Evolutionary conservation across 495 filamentous ascomycete species (phyloP).

Genomic region (Hamigera avellanea): DNA sequence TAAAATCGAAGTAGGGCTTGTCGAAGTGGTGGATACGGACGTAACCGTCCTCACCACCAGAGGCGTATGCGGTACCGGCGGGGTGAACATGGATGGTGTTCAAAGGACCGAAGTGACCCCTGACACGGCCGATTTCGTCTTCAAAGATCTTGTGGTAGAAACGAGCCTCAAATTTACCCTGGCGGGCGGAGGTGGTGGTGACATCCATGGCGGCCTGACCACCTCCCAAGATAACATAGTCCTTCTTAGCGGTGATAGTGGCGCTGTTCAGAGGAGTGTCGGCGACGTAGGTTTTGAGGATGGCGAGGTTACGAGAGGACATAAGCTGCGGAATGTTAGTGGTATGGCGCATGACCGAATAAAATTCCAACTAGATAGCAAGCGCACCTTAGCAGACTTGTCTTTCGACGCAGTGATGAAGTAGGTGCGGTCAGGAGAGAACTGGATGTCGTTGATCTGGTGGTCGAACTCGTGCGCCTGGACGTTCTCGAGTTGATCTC

Average conservation of each 20-base stretch:
- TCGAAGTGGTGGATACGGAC: slow-evolving; percentile 98
- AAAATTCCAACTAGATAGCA: too few species aligned
- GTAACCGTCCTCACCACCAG: slow-evolving; percentile 95
- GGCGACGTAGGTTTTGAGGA: slow-evolving; percentile 81
- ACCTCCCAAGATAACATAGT: slow-evolving; percentile 93
- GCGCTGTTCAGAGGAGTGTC: slow-evolving; percentile 98
- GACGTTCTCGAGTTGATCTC: slow-evolving; percentile 68
- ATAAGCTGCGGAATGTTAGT: slow-evolving; percentile 46
- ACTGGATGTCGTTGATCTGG: slow-evolving; percentile 88
- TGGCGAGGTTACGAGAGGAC: slow-evolving; percentile 69
- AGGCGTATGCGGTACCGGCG: slow-evolving; percentile 79
- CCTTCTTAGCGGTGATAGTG: slow-evolving; percentile 84
- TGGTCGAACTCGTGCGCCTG: slow-evolving; percentile 72
- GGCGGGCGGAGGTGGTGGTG: slow-evolving; percentile 83
- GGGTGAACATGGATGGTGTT: slow-evolving; percentile 86
- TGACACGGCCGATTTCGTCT: slow-evolving; percentile 93
- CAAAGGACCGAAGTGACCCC: slow-evolving; percentile 92
- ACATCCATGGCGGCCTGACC: slow-evolving; percentile 99
- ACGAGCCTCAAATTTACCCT: slow-evolving; percentile 96
- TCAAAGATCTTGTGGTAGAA: slow-evolving; percentile 99
- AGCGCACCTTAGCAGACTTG: slow-evolving; percentile 78
- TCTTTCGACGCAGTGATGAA: slow-evolving; percentile 97
- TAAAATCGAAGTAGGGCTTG: slow-evolving; percentile 95
- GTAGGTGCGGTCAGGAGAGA: slow-evolving; percentile 85
- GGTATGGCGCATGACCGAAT: too few species aligned